Base-by-base conservation (phyloP, 1,139 yeast species). In the Hemisphaericaspora xylofermentans region DNA sequence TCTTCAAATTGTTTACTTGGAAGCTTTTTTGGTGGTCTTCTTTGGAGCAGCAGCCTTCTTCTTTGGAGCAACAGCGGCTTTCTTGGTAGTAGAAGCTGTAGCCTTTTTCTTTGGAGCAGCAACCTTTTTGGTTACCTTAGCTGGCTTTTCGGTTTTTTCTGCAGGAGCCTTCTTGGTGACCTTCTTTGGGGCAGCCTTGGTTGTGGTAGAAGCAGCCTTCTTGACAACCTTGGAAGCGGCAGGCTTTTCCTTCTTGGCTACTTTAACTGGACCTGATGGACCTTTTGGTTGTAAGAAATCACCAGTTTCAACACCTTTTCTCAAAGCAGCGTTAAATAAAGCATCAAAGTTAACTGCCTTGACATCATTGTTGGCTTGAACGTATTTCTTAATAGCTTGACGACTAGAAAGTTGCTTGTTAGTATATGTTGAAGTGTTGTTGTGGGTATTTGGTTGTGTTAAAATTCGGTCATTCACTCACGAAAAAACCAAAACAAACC, bases 271-370 rank as follows among this genome's bases (percentile, higher is more conserved):
- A 35, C 89, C 89, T 22, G 87, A 79, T 15, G 88, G 81, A 45
- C 96, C 96, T 71, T 88, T 88, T 60, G 96, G 96, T 66, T 87
- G 96, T 37, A 78, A 64, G 55, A 89, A 85, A 42, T 80, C 86
- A 40, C 88, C 95, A 21, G 78, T 63, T 44, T 77, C 82, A 48
- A 88, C 94, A 47, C 95, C 95, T 61, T 82, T 84, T 71, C 84
- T 82, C 57, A 88, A 72, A 28, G 96, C 93, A 39, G 77, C 58
- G 63, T 88, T 88, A 74, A 88, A 85, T 51, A 82, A 78, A 40
- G 83, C 68, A 58, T 88, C 95, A 59, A 88, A 88, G 61, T 79
- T 83, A 43, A 75, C 54, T 28, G 83, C 74, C 41, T 78, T 73
- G 54, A 81, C 70, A 44, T 80, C 75, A 60, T 71, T 79, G 64